Conservation (phyloP, 208 protist genomes). For the Vickermania spadyakhi region DNA sequence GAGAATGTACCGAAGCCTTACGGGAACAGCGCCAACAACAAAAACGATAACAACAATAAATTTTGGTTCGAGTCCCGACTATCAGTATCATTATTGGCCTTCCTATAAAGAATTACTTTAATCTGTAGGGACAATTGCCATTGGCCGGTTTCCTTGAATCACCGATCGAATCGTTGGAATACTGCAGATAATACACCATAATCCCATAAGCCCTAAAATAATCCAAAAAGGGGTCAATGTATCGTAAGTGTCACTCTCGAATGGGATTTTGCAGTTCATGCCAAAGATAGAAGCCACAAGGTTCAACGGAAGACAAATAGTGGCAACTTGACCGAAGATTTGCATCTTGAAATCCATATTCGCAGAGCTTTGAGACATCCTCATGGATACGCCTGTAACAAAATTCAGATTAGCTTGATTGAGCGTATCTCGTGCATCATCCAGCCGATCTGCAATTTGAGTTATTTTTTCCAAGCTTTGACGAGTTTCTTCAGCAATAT, state of each 20-base stretch:
- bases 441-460: slow-evolving; percentile 58
- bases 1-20: no score
- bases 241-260: slow-evolving; percentile 34
- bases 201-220: slow-evolving; percentile 49
- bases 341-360: slow-evolving; percentile 80
- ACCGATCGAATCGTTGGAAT: slow-evolving; percentile 36
- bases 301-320: slow-evolving; percentile 80
- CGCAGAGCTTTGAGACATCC: slow-evolving; percentile 78
- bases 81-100: no score
- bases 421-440: slow-evolving; percentile 66
- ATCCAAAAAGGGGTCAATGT: slow-evolving; percentile 51
- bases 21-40: no score
- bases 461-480: slow-evolving; percentile 42
- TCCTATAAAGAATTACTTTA: no score
- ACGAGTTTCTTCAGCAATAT: slow-evolving; percentile 2
- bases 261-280: slow-evolving; percentile 88
- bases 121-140: slow-evolving; percentile 48
- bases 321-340: slow-evolving; percentile 64
- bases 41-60: no score
- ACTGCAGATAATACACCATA: slow-evolving; percentile 48
- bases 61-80: no score
- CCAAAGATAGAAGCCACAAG: slow-evolving; percentile 79
- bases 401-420: slow-evolving; percentile 86
- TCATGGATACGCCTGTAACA: slow-evolving; percentile 73
- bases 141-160: slow-evolving; percentile 25